Evolutionary conservation across 1,284 basidiomycete genomes (phyloP).

Genomic region (Marasmius oreades): DNA sequence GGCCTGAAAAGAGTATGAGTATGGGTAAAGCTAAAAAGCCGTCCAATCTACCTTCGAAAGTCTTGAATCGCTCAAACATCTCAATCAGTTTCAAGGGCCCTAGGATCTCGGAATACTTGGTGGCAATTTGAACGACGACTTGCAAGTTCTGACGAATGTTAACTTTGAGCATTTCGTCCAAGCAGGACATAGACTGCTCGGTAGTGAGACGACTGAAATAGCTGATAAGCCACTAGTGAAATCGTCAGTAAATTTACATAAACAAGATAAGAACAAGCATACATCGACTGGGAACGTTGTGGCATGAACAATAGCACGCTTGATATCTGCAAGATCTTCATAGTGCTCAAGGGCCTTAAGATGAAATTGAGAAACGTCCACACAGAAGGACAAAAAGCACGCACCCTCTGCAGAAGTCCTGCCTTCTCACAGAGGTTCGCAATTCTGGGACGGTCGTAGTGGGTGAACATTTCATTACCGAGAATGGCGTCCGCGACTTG

Average conservation of each 20-base stretch:
- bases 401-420: conserved; percentile 87
- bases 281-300: conserved; percentile 85
- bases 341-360: conserved; percentile 94
- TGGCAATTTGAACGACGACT: conserved; percentile 96
- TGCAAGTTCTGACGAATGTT: conserved; percentile 99
- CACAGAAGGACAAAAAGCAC: conserved; percentile 21
- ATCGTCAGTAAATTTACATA: conserved; percentile 10
- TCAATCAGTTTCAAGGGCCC: conserved; percentile 98
- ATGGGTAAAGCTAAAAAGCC: neutral
- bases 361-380: conserved; percentile 6
- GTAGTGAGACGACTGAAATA: conserved; percentile 98
- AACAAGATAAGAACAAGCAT: conserved; percentile 21
- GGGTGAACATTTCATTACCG: conserved; percentile 97
- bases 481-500: conserved; percentile 99
- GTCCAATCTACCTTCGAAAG: conserved; percentile 72
- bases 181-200: conserved; percentile 96
- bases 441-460: conserved; percentile 96
- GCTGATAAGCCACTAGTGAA: conserved; percentile 85
- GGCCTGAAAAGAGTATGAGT: conserved; percentile 45
- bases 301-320: conserved; percentile 95
- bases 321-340: conserved; percentile 96
- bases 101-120: conserved; percentile 98
- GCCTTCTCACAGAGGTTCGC: conserved; percentile 99
- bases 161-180: conserved; percentile 96
- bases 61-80: conserved; percentile 99